Evolutionary conservation across 23 red algal genomes (phyloP).

Genomic region (Cyanidium caldarium): DNA sequence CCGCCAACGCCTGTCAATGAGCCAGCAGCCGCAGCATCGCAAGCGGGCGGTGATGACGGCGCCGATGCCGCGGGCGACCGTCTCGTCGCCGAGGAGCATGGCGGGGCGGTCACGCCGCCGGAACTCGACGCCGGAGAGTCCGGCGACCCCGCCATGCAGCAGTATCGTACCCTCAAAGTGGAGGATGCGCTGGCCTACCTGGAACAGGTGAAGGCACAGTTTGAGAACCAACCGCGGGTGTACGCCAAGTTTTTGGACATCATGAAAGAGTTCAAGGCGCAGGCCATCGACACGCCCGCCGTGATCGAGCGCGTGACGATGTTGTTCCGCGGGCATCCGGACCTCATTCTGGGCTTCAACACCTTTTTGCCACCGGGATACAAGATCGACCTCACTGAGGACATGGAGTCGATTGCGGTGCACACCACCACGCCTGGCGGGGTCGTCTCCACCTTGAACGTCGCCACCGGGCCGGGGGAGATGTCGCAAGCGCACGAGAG

Average conservation of each 20-base stretch:
- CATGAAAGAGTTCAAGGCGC: slow-evolving; percentile 99
- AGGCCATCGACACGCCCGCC: slow-evolving; percentile 74
- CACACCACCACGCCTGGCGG: neutral
- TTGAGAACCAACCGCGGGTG: slow-evolving; percentile 43
- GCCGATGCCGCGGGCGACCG: too few species aligned
- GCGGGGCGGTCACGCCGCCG: too few species aligned
- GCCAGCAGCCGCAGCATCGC: too few species aligned
- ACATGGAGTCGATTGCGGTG: neutral
- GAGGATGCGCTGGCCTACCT: slow-evolving; percentile 97
- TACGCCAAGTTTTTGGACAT: slow-evolving; percentile 98
- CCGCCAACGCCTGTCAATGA: too few species aligned
- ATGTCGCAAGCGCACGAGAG: too few species aligned
- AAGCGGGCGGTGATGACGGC: too few species aligned
- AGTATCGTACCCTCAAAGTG: slow-evolving; percentile 37
- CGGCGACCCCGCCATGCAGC: too few species aligned
- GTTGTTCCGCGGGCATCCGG: slow-evolving; percentile 73
- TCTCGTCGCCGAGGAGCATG: too few species aligned
- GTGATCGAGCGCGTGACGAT: slow-evolving; percentile 79
- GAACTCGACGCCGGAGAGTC: too few species aligned
- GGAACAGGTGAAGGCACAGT: slow-evolving; percentile 95
- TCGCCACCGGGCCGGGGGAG: neutral
- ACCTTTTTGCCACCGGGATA: slow-evolving; percentile 96
- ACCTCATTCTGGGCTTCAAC: slow-evolving; percentile 94
- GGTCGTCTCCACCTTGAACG: neutral
- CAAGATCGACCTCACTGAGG: slow-evolving; percentile 70